Evolutionary conservation across 208 protist genomes (phyloP).

Genomic region (Entamoeba histolytica): DNA sequence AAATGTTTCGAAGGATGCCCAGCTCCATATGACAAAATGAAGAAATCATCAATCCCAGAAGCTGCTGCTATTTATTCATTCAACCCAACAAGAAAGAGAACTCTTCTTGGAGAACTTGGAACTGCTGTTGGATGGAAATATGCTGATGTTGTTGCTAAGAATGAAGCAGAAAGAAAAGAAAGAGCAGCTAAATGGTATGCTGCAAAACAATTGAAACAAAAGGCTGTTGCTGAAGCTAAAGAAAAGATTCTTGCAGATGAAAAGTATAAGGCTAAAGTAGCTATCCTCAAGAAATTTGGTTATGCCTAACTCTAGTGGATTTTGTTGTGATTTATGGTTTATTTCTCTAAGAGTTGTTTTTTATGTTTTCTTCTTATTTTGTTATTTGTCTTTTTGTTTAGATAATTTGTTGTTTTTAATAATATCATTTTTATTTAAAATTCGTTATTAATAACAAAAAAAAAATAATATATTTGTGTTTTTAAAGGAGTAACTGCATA

Average conservation of each 20-base stretch:
- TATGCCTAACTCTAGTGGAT: not conserved
- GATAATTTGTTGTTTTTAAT: too few species aligned
- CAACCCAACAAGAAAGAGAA: constrained; percentile 41
- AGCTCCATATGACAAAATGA: constrained; percentile 53
- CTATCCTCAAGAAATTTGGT: not conserved
- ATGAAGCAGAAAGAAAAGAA: constrained; percentile 59
- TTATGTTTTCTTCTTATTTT: too few species aligned
- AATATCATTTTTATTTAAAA: too few species aligned
- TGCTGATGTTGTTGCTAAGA: constrained; percentile 39
- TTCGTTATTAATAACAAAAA: too few species aligned
- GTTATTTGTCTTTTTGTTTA: too few species aligned
- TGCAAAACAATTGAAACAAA: not conserved
- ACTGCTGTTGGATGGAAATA: constrained; percentile 66
- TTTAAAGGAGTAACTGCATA: too few species aligned
- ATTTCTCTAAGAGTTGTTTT: too few species aligned
- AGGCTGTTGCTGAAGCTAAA: not conserved
- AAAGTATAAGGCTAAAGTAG: not conserved
- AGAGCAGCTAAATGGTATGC: not conserved
- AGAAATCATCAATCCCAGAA: constrained; percentile 55
- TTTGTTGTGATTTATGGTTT: too few species aligned
- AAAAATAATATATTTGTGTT: too few species aligned
- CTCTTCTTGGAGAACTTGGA: constrained; percentile 46
- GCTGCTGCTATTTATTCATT: constrained; percentile 51
- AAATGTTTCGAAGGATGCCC: constrained; percentile 64
- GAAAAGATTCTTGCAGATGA: not conserved